These are phyloP conservation scores for Macrolepiota fuliginosa DNA, from an alignment of 768 basidiomycete genomes.

Conservation along the genomic window DNA sequence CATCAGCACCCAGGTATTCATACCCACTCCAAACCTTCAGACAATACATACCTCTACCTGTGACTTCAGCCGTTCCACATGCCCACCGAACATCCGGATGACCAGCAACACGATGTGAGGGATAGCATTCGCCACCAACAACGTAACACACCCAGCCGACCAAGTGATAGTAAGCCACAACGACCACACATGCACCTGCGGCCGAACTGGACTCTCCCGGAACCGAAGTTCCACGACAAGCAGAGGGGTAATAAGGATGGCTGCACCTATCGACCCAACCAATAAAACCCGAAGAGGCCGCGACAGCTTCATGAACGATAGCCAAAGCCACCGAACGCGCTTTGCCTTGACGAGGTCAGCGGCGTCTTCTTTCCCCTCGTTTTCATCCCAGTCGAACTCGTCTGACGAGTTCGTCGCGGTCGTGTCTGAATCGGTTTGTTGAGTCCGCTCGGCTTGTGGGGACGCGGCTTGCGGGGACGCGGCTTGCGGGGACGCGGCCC, in stretches of 20 bases:
- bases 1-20: neutral
- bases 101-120: constrained; percentile 54
- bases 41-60: constrained; percentile 57
- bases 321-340: constrained; percentile 61
- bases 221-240: constrained; percentile 68
- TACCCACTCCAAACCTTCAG: neutral
- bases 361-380: constrained; percentile 36
- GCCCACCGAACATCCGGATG: constrained; percentile 53
- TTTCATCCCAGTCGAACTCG: constrained; percentile 76
- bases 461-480: no score
- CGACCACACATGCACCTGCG: constrained; percentile 62
- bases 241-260: constrained; percentile 66
- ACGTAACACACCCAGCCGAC: constrained; percentile 60
- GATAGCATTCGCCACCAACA: constrained; percentile 61
- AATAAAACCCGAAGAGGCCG: constrained; percentile 57
- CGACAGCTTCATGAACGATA: constrained; percentile 65
- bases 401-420: constrained; percentile 62
- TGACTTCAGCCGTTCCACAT: constrained; percentile 63
- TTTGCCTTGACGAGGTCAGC: constrained; percentile 43
- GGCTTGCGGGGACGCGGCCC: constrained; percentile 3
- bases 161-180: constrained; percentile 70
- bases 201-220: constrained; percentile 39
- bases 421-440: constrained; percentile 36
- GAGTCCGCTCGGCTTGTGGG: constrained; percentile 7
- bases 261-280: constrained; percentile 55